A percentile compares a stretch with the other conserved stretches of the same genome.
These are phyloP conservation scores for Colletotrichum sp. DNA, from an alignment of 2,329 filamentous ascomycete species.

Conservation along the genomic window DNA sequence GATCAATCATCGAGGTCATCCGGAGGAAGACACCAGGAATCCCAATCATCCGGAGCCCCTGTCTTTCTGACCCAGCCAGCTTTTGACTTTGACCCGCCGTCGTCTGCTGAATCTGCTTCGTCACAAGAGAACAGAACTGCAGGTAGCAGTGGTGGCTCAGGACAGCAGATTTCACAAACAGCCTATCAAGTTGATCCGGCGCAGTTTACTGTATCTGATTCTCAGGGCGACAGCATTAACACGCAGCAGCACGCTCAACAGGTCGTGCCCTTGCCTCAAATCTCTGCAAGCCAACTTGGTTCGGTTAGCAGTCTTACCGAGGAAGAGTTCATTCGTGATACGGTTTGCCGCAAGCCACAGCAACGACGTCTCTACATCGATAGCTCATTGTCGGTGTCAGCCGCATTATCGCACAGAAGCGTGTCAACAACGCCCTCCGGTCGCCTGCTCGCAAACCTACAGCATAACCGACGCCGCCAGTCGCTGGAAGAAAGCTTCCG, in stretches of 20 bases:
- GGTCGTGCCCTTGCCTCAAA: neutral
- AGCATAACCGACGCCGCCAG: neutral
- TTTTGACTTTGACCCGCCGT: neutral
- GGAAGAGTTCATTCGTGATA: slow-evolving; percentile 20
- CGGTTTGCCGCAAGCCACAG: slow-evolving; percentile 9
- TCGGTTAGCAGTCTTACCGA: neutral
- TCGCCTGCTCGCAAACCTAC: neutral
- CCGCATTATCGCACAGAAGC: neutral
- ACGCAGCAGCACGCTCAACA: slow-evolving; percentile 21
- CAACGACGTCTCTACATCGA: neutral
- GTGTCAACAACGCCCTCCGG: neutral
- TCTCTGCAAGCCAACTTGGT: neutral
- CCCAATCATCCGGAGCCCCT: neutral
- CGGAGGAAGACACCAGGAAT: neutral
- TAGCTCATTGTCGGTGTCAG: neutral
- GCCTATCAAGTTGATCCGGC: neutral
- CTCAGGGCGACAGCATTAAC: neutral
- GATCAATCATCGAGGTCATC: neutral
- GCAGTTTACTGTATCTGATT: neutral
- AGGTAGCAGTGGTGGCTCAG: neutral
- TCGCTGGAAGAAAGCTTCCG: neutral
- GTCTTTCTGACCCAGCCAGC: slow-evolving; percentile 11
- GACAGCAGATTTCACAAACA: neutral
- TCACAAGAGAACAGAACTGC: neutral
- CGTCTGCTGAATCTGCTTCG: neutral